Base-by-base conservation (phyloP, 768 basidiomycete species). In the Nidula microcarpa region DNA sequence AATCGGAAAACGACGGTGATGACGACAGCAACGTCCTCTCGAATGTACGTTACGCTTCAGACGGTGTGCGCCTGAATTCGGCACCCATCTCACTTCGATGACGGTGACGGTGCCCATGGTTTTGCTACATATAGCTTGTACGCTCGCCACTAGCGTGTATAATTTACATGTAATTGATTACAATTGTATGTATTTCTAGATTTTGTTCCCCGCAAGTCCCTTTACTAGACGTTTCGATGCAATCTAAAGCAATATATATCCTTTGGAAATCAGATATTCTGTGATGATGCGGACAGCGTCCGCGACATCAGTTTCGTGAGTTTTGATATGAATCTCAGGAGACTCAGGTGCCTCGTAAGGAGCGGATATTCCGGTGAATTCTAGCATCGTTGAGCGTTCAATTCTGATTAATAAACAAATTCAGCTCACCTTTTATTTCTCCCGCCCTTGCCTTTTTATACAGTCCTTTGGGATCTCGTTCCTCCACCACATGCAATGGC, bases 281-380 rank as follows among this genome's bases (percentile, higher is more conserved):
- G 82, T 78, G 66, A 98, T 93, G 51, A 80, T 74, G 57, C 78
- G 75, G 44, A 98, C 94, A 50, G 91, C 87, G 52, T 87, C 83
- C 18, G 78, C 74, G 34, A 98, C 87, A 60, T 87, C 82, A 23
- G 77, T 78, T 68, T 94, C 79, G 64, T 91, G 81, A 2, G 96
- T 98, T 65, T 81, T 86, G 69, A 99, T 89, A 73, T 95, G 94
- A 55, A 99, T 82, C 71, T 98, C 97, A 43, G 97, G 87, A 11
- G 72, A 71, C 52, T 77, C 76, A 14, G 97, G 97, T 5, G 85
- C 82, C 71, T 98, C 97, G 68, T 98, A 98, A 14, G 97, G 97
- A 5, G 97, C 93, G 17, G 94, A 95, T 66, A 98, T 89, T 6
- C 97, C 97, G 46, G 97, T 98, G 73, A 99, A 99, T 52, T 98